These are phyloP conservation scores for Phaeosphaeria sp. DNA, from an alignment of 2,329 filamentous ascomycete species.

Conservation along the genomic window DNA sequence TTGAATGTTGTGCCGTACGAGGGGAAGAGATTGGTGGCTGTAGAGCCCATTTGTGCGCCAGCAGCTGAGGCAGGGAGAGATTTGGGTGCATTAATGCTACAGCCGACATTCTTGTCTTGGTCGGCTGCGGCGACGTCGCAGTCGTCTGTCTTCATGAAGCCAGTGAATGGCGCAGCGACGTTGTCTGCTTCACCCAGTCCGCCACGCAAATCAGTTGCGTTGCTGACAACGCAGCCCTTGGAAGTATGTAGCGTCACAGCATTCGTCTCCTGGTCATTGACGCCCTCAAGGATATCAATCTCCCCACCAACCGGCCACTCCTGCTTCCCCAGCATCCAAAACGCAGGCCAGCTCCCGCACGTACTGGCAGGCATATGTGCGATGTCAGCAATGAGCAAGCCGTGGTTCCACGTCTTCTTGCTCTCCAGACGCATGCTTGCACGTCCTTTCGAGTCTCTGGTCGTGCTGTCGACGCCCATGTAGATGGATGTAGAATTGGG, in stretches of 20 bases:
- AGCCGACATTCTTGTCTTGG: slow-evolving; percentile 43
- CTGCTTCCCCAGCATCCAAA: slow-evolving; percentile 37
- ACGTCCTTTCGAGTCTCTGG: slow-evolving; percentile 31
- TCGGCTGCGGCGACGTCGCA: slow-evolving; percentile 50
- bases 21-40: background rate
- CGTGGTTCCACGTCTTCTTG: slow-evolving; percentile 38
- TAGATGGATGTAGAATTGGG: slow-evolving; percentile 24
- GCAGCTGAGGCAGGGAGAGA: background rate
- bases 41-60: background rate
- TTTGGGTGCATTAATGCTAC: slow-evolving; percentile 22
- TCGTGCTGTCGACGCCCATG: slow-evolving; percentile 53
- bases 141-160: slow-evolving; percentile 53
- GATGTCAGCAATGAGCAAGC: slow-evolving; percentile 43
- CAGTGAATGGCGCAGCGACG: slow-evolving; percentile 43
- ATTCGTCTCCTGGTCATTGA: slow-evolving; percentile 37
- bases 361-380: slow-evolving; percentile 41
- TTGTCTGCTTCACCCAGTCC: background rate
- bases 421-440: slow-evolving; percentile 39
- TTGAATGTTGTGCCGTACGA: slow-evolving; percentile 47
- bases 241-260: slow-evolving; percentile 43
- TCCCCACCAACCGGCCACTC: slow-evolving; percentile 42
- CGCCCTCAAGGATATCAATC: slow-evolving; percentile 47
- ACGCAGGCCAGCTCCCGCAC: slow-evolving; percentile 44
- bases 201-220: slow-evolving; percentile 8
- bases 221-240: slow-evolving; percentile 29